Conservation (phyloP, 108 stramenopile genomes). For the Skeletonema costatum region DNA sequence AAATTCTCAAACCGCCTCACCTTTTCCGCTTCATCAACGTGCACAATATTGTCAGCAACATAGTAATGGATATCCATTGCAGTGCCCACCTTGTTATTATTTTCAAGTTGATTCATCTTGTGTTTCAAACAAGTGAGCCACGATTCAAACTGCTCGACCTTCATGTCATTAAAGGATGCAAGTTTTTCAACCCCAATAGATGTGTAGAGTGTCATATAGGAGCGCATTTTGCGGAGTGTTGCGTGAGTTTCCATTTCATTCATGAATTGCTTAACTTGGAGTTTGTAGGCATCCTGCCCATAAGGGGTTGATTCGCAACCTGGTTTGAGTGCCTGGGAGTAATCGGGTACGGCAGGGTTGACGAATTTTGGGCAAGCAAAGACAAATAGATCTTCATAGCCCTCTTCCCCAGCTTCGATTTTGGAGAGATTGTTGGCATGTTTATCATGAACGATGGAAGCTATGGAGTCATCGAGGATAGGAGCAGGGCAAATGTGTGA, state of each 20-base stretch:
- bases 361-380: conserved; percentile 95
- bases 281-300: conserved; percentile 72
- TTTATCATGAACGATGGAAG: conserved; percentile 79
- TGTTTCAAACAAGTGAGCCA: conserved; percentile 71
- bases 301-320: conserved; percentile 36
- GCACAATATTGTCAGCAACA: conserved; percentile 60
- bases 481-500: conserved; percentile 69
- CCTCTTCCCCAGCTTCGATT: conserved; percentile 81
- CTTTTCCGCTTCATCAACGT: conserved; percentile 88
- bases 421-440: conserved; percentile 83
- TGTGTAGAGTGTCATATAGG: conserved; percentile 97
- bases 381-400: conserved; percentile 86
- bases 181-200: conserved; percentile 91
- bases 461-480: conserved; percentile 80
- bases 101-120: conserved; percentile 76
- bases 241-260: conserved; percentile 80
- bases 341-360: conserved; percentile 82
- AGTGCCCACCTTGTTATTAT: conserved; percentile 35
- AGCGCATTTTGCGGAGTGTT: conserved; percentile 77
- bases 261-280: conserved; percentile 85
- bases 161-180: conserved; percentile 83
- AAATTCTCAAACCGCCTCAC: conserved; percentile 84
- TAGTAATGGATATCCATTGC: conserved; percentile 89
- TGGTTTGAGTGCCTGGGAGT: conserved; percentile 39
- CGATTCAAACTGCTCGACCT: conserved; percentile 50